Conservation (phyloP, 768 basidiomycete species). For the Psilocybe subaeruginosa region DNA sequence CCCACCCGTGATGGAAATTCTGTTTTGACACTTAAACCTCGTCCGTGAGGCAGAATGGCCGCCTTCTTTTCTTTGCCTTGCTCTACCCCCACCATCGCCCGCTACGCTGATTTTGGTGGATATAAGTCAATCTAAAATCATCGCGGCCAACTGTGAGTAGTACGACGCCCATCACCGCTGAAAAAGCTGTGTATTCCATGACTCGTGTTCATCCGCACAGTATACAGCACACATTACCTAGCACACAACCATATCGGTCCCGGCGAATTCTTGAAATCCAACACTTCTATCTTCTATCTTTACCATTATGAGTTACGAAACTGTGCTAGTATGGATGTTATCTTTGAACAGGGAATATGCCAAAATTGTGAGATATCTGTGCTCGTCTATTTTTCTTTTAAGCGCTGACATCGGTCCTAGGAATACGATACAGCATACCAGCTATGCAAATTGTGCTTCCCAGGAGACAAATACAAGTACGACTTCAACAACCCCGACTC, state of each 20-base stretch:
- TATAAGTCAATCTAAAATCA: background rate
- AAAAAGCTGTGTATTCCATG: background rate
- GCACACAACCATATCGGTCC: background rate
- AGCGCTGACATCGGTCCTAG: slow-evolving; percentile 36
- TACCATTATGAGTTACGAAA: slow-evolving; percentile 22
- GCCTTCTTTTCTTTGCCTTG: slow-evolving; percentile 6
- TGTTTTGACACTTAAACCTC: slow-evolving; percentile 9
- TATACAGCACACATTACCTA: background rate
- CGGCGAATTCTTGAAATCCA: background rate
- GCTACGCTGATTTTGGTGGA: background rate
- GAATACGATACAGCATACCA: slow-evolving; percentile 74
- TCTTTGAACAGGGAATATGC: slow-evolving; percentile 76
- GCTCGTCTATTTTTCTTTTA: slow-evolving; percentile 9
- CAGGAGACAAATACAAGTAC: slow-evolving; percentile 55
- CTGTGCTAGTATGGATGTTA: slow-evolving; percentile 81
- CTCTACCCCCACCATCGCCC: background rate
- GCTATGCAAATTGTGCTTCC: slow-evolving; percentile 62
- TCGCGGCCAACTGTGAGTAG: background rate
- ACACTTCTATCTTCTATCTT: background rate
- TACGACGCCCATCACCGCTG: background rate
- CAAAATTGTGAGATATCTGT: slow-evolving; percentile 48
- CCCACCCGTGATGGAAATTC: slow-evolving; percentile 3
- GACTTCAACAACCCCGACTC: slow-evolving; percentile 62
- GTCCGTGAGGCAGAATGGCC: slow-evolving; percentile 19
- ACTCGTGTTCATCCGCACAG: slow-evolving; percentile 7